Evolutionary conservation across 192 early-diverging fungal genomes (phyloP), one percentile per base, ranked within the genome.

Genomic region (Umbelopsis vinacea): DNA sequence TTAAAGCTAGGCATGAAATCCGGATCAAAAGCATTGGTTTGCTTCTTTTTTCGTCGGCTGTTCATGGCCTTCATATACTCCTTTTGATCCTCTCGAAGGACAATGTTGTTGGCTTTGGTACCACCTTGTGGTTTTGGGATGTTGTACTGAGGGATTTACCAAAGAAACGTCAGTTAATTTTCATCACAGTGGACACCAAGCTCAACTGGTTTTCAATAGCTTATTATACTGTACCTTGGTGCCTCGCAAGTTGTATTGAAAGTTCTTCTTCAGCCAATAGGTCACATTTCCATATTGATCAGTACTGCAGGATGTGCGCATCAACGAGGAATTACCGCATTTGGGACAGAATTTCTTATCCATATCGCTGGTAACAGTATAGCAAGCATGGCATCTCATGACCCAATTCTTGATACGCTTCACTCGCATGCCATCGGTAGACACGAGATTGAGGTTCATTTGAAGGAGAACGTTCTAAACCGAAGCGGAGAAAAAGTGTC

Each of bases 381-480:
- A 52, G 80, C 97, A 99, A 4, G 92, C 95, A 76, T 97, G 95
- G 82, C 97, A 99, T 38, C 97, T 88, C 77, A 97, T 79, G 11
- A 97, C 92, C 90, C 90, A 96, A 52, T 87, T 96, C 78, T 94
- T 93, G 73, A 97, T 78, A 35, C 87, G 85, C 35, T 68, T 86
- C 52, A 99, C 91, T 17, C 84, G 74, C 9, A 92, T 74, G 55
- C 97, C 97, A 74, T 97, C 95, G 12, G 92, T 80, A 6, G 92
- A 92, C 10, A 97, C 78, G 46, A 99, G 85, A 53, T 87, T 85
- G 72, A 99, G 85, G 21, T 90, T 88, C 92, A 98, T 97, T 81
- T 97, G 95, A 66, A 99, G 80, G 46, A 97, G 76, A 17, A 98
- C 93, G 80, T 99, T 99, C 85, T 89, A 47, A 33, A 46, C 10